phyloP scores from a whole-genome alignment of 2,329 filamentous ascomycete species.

The Dothidotthia symphoricarpi region DNA sequence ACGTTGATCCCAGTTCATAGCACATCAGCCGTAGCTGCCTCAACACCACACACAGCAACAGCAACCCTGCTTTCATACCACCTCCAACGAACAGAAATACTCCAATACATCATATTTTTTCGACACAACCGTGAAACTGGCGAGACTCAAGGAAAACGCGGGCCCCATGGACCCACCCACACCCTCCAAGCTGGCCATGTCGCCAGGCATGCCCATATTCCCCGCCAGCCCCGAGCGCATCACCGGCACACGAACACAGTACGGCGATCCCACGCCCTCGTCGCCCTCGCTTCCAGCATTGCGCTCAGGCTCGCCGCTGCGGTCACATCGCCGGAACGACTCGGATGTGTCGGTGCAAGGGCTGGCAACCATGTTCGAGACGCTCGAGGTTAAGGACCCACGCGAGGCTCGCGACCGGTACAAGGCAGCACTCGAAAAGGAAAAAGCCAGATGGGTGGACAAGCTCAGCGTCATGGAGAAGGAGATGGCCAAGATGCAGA shows the following conservation, averaged over 20 bases:
- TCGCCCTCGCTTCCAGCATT: conserved; percentile 35
- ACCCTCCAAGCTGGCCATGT: conserved; percentile 53
- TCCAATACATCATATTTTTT: conserved; percentile 5
- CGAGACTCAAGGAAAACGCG: conserved; percentile 39
- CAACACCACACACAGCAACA: conserved; percentile 9
- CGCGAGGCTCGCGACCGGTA: conserved; percentile 47
- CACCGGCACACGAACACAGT: conserved; percentile 47
- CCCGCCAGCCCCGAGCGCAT: conserved; percentile 63
- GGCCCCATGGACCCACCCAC: conserved; percentile 39
- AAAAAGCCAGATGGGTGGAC: conserved; percentile 38
- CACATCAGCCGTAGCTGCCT: conserved; percentile 9
- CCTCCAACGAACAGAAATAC: conserved; percentile 2
- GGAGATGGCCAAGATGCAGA: conserved; percentile 46
- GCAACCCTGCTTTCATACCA: not conserved
- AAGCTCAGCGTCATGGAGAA: conserved; percentile 27
- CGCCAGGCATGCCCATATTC: conserved; percentile 59
- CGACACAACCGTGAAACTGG: conserved; percentile 36
- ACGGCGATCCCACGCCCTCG: conserved; percentile 23
- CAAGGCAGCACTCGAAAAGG: conserved; percentile 45
- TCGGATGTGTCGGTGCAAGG: conserved; percentile 43
- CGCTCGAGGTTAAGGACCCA: conserved; percentile 56
- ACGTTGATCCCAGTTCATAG: conserved; percentile 12
- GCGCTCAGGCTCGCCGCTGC: conserved; percentile 41
- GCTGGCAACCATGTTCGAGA: conserved; percentile 70
- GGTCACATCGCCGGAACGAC: conserved; percentile 36